Evolutionary conservation across 2,329 filamentous ascomycete species (phyloP), one percentile per base, ranked within the genome.

Genomic region (Penicillium sp.): DNA sequence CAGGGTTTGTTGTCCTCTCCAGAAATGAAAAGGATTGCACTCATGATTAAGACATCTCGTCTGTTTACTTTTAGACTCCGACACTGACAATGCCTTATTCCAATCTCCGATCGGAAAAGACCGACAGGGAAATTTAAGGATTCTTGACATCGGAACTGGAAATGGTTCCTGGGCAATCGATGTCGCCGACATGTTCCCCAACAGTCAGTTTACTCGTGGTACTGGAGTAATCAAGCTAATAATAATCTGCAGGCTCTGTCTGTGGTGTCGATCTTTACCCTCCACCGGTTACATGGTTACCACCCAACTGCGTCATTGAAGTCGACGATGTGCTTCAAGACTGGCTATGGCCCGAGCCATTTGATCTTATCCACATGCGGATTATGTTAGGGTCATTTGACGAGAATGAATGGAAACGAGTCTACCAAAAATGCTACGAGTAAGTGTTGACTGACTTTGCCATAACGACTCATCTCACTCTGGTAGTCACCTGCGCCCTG

Each of bases 271-370:
- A 58, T 25, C 47, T 58, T 25, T 57, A 51, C 27, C 48, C 48
- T 15, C 48, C 48, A n/a, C 48, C 48, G 26, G 39, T 50, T 10
- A 37, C 33, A 7, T 59, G 53, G 53, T 42, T 51, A 25, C 51
- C 55, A 9, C 54, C 56, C n/a, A 59, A 59, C 38, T 56, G 49
- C 27, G 31, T 44, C 8, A 45, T 59, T 9, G 55, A 57, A 33
- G 46, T 59, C 25, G 50, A 56, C 35, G 50, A 59, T 36, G 38
- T 47, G 9, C 45, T 49, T 27, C 39, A 49, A 29, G 39, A 47
- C 1, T 57, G 54, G 54, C 52, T 47, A 2, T 53, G 47, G 43
- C 39, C 36, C 6, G 41, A 54, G 35, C 32, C 31, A 4, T 55
- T 56, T 33, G 54, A 55, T 28, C 36, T 55, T 3, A 52, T 58